Evolutionary conservation across 306 rosid species (phyloP).

Genomic region (Dalbergia cultrata): DNA sequence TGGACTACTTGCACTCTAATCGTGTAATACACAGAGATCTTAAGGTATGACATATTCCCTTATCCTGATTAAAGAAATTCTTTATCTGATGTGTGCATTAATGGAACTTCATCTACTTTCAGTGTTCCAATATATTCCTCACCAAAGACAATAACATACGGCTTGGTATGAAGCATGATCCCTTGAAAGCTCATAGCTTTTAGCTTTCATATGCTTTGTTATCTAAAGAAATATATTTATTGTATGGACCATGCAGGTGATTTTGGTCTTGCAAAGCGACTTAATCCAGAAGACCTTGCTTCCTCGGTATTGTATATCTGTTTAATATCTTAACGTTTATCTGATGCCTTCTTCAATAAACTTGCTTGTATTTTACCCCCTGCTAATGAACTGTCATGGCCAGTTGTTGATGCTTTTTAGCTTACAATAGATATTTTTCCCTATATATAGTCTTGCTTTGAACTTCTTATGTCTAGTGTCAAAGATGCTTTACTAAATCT

Average conservation of each 20-base stretch:
- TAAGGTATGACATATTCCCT: conserved; percentile 60
- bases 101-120: conserved; percentile 52
- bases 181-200: conserved; percentile 35
- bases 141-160: conserved; percentile 78
- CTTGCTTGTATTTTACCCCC: conserved; percentile 19
- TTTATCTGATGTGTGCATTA: conserved; percentile 32
- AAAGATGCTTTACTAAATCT: conserved; percentile 39
- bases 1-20: conserved; percentile 88
- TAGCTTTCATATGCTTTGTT: conserved; percentile 42
- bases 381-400: conserved; percentile 21
- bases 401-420: conserved; percentile 7
- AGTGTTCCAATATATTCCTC: conserved; percentile 93
- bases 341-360: conserved; percentile 28
- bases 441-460: background rate
- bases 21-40: conserved; percentile 95
- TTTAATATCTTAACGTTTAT: conserved; percentile 24
- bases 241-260: conserved; percentile 69
- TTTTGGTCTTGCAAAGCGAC: conserved; percentile 92
- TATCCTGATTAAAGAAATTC: conserved; percentile 30
- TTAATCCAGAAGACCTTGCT: conserved; percentile 78
- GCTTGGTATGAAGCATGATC: conserved; percentile 69
- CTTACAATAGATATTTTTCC: conserved; percentile 14
- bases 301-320: conserved; percentile 69
- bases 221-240: conserved; percentile 45
- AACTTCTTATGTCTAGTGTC: conserved; percentile 28